phyloP scores from a whole-genome alignment of 1,284 basidiomycete species.

The Thecaphora frezii region DNA sequence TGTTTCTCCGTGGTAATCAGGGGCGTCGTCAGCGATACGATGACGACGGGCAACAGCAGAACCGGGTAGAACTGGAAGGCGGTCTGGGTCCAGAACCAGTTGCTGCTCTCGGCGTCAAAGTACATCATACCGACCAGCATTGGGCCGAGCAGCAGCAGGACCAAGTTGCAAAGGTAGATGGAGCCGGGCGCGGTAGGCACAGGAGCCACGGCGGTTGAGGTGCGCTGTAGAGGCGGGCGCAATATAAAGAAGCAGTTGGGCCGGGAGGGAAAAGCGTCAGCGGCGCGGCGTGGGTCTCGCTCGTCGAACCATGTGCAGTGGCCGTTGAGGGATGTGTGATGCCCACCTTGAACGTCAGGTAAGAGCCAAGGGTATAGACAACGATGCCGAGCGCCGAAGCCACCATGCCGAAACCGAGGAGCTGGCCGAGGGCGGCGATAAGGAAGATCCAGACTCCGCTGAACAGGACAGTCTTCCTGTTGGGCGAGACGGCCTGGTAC shows the following conservation, averaged over 20 bases:
- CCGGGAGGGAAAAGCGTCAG: too few relatives aligned
- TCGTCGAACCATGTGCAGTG: too few relatives aligned
- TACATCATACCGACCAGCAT: slow-evolving; percentile 8
- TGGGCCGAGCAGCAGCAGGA: slow-evolving; percentile 10
- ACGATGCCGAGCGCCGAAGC: slow-evolving; percentile 16
- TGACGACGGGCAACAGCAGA: slow-evolving; percentile 6
- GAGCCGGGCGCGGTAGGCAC: slow-evolving; percentile 30
- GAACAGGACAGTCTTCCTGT: slow-evolving; percentile 26
- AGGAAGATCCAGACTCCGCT: slow-evolving; percentile 19
- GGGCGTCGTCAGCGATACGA: slow-evolving; percentile 15
- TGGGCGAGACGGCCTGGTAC: slow-evolving; percentile 36
- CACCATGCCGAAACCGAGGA: slow-evolving; percentile 25
- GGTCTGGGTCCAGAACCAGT: slow-evolving; percentile 22
- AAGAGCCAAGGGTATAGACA: slow-evolving; percentile 20
- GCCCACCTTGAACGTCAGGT: slow-evolving; percentile 18
- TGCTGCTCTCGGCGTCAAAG: slow-evolving; percentile 7
- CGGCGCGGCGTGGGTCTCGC: too few relatives aligned
- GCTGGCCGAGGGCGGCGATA: slow-evolving; percentile 25
- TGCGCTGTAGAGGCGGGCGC: slow-evolving; percentile 2
- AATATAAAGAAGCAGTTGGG: too few relatives aligned
- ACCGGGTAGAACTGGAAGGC: slow-evolving; percentile 17
- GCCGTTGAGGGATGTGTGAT: too few relatives aligned
- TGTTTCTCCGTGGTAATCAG: slow-evolving; percentile 24
- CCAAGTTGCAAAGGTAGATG: slow-evolving; percentile 30
- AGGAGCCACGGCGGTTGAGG: slow-evolving; percentile 19